Conservation (phyloP, 2,329 filamentous ascomycete genomes). For the Fusarium poae region DNA sequence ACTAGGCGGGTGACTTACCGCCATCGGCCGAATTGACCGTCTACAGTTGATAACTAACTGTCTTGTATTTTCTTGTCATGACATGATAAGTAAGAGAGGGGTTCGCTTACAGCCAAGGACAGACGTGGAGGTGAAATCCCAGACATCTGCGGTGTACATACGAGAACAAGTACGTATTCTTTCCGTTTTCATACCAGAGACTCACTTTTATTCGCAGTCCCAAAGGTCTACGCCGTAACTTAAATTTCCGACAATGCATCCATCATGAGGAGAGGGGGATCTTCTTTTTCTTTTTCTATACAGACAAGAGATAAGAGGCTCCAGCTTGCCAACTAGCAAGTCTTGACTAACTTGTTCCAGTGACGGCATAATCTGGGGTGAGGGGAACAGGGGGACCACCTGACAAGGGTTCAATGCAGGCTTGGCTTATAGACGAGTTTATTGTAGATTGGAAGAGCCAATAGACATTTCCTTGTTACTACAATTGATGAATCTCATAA, state of each 20-base stretch:
- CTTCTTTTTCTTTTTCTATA: not conserved
- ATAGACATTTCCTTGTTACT: slow-evolving; percentile 40
- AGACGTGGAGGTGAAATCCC: not conserved
- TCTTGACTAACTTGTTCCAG: not conserved
- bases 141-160: too few relatives aligned
- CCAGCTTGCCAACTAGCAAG: not conserved
- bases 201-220: not conserved
- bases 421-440: slow-evolving; percentile 12
- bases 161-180: not conserved
- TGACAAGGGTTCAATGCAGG: slow-evolving; percentile 39
- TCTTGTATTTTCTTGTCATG: slow-evolving; percentile 20
- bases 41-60: slow-evolving; percentile 6
- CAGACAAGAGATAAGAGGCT: not conserved
- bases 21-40: slow-evolving; percentile 25
- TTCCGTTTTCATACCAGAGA: slow-evolving; percentile 17
- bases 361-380: slow-evolving; percentile 39
- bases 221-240: slow-evolving; percentile 30
- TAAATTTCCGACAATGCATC: slow-evolving; percentile 24
- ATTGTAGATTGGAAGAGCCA: slow-evolving; percentile 27
- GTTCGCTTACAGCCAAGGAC: slow-evolving; percentile 21
- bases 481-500: not conserved
- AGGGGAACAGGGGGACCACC: slow-evolving; percentile 23
- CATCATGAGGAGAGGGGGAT: slow-evolving; percentile 36
- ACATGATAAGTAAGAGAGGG: slow-evolving; percentile 27
- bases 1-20: slow-evolving; percentile 35